Conservation (phyloP, 495 filamentous ascomycete genomes). For the Massariosphaeria phaeospora region DNA sequence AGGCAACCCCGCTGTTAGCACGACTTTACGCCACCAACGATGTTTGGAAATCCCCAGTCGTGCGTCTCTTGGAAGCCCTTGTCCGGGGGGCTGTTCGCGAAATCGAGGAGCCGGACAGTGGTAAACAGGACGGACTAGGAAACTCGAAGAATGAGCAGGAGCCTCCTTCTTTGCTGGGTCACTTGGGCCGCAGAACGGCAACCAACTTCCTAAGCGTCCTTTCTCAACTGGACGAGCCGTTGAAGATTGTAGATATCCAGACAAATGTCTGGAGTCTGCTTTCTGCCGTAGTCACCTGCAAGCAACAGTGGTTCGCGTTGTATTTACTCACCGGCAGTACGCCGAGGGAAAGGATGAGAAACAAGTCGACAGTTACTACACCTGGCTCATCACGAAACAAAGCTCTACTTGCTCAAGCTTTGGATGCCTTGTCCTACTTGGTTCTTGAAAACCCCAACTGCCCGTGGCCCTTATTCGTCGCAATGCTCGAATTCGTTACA, state of each 20-base stretch:
- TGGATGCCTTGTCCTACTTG: slow-evolving; percentile 68
- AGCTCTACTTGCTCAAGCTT: slow-evolving; percentile 68
- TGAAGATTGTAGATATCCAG: slow-evolving; percentile 56
- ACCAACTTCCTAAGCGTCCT: slow-evolving; percentile 77
- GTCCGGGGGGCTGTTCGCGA: slow-evolving; percentile 60
- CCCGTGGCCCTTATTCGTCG: slow-evolving; percentile 44
- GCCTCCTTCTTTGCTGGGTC: slow-evolving; percentile 83
- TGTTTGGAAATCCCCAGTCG: slow-evolving; percentile 57
- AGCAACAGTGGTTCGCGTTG: slow-evolving; percentile 92
- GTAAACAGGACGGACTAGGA: not conserved
- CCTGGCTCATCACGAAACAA: slow-evolving; percentile 45
- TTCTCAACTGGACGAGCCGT: slow-evolving; percentile 70
- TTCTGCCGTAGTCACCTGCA: slow-evolving; percentile 78
- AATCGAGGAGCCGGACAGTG: not conserved
- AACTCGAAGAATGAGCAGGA: slow-evolving; percentile 55
- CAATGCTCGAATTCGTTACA: slow-evolving; percentile 79
- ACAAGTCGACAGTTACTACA: slow-evolving; percentile 42
- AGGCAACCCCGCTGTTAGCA: slow-evolving; percentile 66
- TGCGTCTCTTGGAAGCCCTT: slow-evolving; percentile 67
- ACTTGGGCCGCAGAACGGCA: slow-evolving; percentile 74
- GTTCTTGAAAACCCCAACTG: slow-evolving; percentile 56
- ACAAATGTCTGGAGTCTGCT: slow-evolving; percentile 77
- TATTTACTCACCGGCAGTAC: slow-evolving; percentile 85
- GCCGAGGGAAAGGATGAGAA: slow-evolving; percentile 64
- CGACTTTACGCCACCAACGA: slow-evolving; percentile 72